Evolutionary conservation across 805 yeast species (phyloP), one percentile per base, ranked within the genome.

Genomic region (Ogataea pignaliae): DNA sequence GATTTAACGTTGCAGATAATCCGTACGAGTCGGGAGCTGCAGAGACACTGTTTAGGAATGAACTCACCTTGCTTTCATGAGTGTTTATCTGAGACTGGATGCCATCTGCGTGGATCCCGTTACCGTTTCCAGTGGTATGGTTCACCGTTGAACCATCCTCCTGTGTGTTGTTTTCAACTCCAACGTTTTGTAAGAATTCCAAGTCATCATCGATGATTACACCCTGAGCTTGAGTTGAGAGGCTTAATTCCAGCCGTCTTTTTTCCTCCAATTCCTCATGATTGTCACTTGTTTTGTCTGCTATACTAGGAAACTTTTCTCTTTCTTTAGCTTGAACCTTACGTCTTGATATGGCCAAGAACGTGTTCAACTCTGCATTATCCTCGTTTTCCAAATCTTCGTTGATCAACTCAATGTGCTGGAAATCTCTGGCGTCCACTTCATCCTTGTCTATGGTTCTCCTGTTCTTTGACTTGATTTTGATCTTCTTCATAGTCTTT

Each of bases 1-100:
- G 44, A 35, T 53, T 54, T 16, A 73, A 55, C 2, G 72, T 60
- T 3, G 61, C 63, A 2, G 73, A 70, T 17, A 71, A 44, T 3
- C 75, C 73, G 28, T 30, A 59, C 13, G 39, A 49, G 28, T 30
- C 36, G 8, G 17, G 40, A 14, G 39, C 37, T 10, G 41, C 21
- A n/a, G 37, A 33, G 18, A 46, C 46, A 31, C 51, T 53, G 34
- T 47, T 46, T 26, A 56, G 32, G 10, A 47, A 43, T 1, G 44
- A 43, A 14, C 41, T 45, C 33, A 45, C 34, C 31, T 39, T 45
- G 10, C 34, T 41, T 13, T 43, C 46, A 15, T 35, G 13, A 15
- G 8, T 12, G 11, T 14, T 35, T 34, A 34, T 15, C 18, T 14
- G 18, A 41, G 37, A 29, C 30, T 29, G 32, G n/a, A 18, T 16